Base-by-base conservation (phyloP, 2,329 filamentous ascomycete species). In the Aspergillus neotritici region DNA sequence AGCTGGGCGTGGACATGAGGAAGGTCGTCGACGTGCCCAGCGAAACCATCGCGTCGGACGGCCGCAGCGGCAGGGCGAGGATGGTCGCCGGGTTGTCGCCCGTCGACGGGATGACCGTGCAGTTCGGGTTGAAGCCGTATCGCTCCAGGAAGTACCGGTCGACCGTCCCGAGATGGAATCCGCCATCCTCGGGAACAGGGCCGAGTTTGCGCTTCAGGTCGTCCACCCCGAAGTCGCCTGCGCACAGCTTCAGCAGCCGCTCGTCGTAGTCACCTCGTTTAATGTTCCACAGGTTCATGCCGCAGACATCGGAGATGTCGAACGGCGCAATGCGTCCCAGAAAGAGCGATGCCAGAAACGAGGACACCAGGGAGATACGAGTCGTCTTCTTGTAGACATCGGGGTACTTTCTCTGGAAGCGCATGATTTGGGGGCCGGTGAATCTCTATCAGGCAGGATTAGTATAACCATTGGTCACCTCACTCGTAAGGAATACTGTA, bases 31-130 rank as follows among this genome's bases (percentile, higher is more conserved):
- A 94, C 1, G 93, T 98, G 46, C 93, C 93, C 6, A 98, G 79
- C 6, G 87, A 94, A 31, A 97, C 89, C 63, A 97, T 96, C 50
- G 90, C 91, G 60, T 97, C 93, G 30, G 88, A 82, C 1, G 89
- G 84, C 5, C 86, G 82, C 32, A 97, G 76, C 3, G 93, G 93
- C 13, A 97, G 77, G 1, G 89, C 86, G 28, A 97, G 83, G 57
- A 98, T 96, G 1, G 93, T 97, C 1, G 89, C 84, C 16, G 90
- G 93, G 69, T 98, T 98, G 68, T 98, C 93, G 47, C 93, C 93
- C 0, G 93, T 97, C 62, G 93, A 94, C 1, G 91, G 86, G 8
- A 86, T 80, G 50, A 98, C 76, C 43, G 81, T 79, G 63, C 90
- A 94, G 44, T 84, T 80, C 0, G 75, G 55, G 41, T 77, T 75